These are phyloP conservation scores for Neurospora sp. DNA, from an alignment of 2,329 filamentous ascomycete genomes.

Conservation along the genomic window DNA sequence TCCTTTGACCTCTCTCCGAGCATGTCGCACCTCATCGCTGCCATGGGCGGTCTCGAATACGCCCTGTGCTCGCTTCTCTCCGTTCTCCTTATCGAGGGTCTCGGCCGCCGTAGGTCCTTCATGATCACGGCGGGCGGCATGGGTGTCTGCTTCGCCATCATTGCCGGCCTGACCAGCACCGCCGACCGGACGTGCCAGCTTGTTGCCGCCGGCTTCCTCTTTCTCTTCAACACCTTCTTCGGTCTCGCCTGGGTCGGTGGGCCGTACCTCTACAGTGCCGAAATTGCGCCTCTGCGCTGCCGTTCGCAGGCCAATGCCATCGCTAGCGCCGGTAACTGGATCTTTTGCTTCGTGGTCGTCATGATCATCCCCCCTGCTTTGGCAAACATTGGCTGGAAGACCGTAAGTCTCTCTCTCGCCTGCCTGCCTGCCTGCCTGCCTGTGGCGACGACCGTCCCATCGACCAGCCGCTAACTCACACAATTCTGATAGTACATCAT, in stretches of 20 bases:
- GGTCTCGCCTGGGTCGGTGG: background rate
- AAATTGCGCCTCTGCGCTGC: background rate
- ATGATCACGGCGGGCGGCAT: slow-evolving; percentile 39
- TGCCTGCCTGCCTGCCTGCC: no score
- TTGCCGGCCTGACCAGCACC: slow-evolving; percentile 43
- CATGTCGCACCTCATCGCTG: slow-evolving; percentile 37
- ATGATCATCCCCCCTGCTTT: slow-evolving; percentile 56
- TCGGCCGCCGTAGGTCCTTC: slow-evolving; percentile 35
- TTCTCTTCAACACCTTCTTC: background rate
- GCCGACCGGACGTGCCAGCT: background rate
- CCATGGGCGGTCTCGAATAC: slow-evolving; percentile 43
- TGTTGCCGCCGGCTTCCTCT: background rate
- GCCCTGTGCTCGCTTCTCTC: slow-evolving; percentile 44
- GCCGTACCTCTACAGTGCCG: background rate
- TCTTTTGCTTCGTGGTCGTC: slow-evolving; percentile 37
- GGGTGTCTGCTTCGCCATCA: slow-evolving; percentile 53
- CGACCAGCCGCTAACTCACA: background rate
- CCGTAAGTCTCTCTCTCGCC: background rate
- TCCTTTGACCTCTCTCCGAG: slow-evolving; percentile 17
- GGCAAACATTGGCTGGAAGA: slow-evolving; percentile 39
- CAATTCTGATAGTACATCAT: slow-evolving; percentile 3
- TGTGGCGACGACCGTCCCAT: no score
- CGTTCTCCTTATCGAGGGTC: slow-evolving; percentile 40
- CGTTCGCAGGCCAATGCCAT: slow-evolving; percentile 26
- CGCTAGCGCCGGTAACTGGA: slow-evolving; percentile 52